phyloP scores from a whole-genome alignment of 768 basidiomycete species.

The Lactarius hengduanensis region DNA sequence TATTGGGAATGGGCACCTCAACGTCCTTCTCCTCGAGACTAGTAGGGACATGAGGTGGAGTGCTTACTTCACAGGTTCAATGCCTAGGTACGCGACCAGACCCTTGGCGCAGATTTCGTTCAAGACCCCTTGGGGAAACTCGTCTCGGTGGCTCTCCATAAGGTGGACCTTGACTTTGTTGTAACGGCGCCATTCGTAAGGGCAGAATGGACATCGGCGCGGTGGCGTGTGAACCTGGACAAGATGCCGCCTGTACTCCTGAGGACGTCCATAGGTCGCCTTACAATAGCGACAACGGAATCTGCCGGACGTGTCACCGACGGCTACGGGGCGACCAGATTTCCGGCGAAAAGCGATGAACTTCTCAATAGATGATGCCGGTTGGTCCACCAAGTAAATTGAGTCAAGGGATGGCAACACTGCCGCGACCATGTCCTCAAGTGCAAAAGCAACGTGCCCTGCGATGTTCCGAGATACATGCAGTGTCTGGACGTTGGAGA shows the following conservation, averaged over 20 bases:
- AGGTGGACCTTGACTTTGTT: neutral
- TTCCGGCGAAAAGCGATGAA: too few species aligned
- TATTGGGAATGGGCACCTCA: constrained; percentile 2
- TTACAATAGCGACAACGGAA: neutral
- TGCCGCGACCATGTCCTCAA: too few species aligned
- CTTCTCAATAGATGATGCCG: too few species aligned
- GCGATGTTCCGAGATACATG: too few species aligned
- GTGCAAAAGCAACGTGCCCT: too few species aligned
- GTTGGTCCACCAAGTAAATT: too few species aligned
- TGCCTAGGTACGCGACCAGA: neutral
- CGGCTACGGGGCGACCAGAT: too few species aligned
- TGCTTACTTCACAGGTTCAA: neutral
- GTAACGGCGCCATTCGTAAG: neutral
- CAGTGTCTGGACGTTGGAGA: too few species aligned
- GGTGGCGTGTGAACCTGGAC: neutral
- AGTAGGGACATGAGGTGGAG: too few species aligned
- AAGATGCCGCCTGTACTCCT: neutral
- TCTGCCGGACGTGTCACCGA: neutral
- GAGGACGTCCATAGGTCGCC: neutral
- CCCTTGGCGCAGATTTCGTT: neutral
- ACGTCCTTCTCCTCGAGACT: constrained; percentile 58
- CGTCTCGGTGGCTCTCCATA: neutral
- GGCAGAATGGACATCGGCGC: neutral
- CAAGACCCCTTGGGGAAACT: neutral
- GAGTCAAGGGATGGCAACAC: too few species aligned